Percentiles rank a stretch among this genome's conserved stretches.
Evolutionary conservation across 2,329 filamentous ascomycete species (phyloP).

Genomic region (Xylaria sp.): DNA sequence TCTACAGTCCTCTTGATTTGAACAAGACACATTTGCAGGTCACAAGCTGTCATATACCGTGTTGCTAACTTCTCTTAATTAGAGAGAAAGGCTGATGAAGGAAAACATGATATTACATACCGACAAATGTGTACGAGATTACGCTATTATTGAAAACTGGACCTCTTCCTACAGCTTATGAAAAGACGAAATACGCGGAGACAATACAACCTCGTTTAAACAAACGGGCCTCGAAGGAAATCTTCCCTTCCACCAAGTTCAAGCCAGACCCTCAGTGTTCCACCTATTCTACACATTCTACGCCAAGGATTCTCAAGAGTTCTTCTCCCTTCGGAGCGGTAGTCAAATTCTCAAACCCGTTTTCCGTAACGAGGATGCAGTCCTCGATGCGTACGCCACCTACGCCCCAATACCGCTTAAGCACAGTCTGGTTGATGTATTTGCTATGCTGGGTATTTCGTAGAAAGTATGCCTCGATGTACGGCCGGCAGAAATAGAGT

Average conservation of each 20-base stretch:
- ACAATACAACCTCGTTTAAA: neutral
- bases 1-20: neutral
- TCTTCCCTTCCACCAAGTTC: neutral
- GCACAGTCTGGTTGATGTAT: conserved; percentile 72
- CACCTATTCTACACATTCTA: neutral
- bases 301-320: conserved; percentile 65
- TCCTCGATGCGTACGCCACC: conserved; percentile 96
- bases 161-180: neutral
- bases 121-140: neutral
- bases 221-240: neutral
- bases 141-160: neutral
- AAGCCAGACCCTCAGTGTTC: neutral
- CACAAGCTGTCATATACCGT: neutral
- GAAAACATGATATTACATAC: neutral
- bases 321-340: conserved; percentile 80
- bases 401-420: conserved; percentile 78
- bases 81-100: neutral
- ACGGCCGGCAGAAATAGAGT: conserved; percentile 79
- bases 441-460: conserved; percentile 66
- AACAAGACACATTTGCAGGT: neutral
- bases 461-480: conserved; percentile 76
- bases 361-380: conserved; percentile 81
- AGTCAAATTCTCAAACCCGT: conserved; percentile 86
- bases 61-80: neutral
- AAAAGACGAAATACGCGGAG: neutral